Evolutionary conservation across 345 rosid genomes (phyloP), one percentile per base, ranked within the genome.

Genomic region (Cardamine resedifolia): DNA sequence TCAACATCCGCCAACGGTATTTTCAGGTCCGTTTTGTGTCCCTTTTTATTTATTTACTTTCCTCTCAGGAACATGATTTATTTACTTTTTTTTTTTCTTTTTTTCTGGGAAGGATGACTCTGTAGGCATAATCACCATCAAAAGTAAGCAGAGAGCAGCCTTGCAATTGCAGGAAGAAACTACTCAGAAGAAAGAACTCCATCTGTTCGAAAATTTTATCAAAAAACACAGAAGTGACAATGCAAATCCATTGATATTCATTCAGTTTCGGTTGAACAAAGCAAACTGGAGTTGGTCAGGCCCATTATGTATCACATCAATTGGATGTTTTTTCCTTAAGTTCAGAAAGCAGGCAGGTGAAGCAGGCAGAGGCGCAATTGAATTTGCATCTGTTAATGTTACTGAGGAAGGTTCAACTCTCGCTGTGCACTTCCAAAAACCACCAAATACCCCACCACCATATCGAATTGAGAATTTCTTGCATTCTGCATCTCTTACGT

Each of bases 401-500:
- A 81, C 84, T 49, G 94, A 90, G 83, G 92, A 90, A 80, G 90
- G 97, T 70, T 87, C 98, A 60, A 84, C 88, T 52, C 87, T 93
- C 43, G 82, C 83, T 72, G 79, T 89, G 79, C 92, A 79, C 80
- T 89, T 90, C 81, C 83, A 85, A 26, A 90, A 79, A 67, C 96
- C 97, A 60, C 90, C 96, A 72, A 86, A 66, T 72, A 75, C 69
- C 74, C 77, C 74, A 70, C 81, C 86, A 50, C 98, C 98, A 30
- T 93, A 93, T 78, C 88, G 90, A 58, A 89, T 93, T 74, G 98
- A 93, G 83, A 93, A 90, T 80, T 68, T 50, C 68, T 83, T 93
- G 84, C 80, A 3, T 59, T 86, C 82, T 80, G 75, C 82, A 73
- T 85, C 90, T 69, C 66, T 90, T 45, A 84, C 91, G 61, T 93